A percentile compares a stretch with the other conserved stretches of the same genome.
Conservation (phyloP, 495 filamentous ascomycete species). For the Aspergillus mulundensis region DNA sequence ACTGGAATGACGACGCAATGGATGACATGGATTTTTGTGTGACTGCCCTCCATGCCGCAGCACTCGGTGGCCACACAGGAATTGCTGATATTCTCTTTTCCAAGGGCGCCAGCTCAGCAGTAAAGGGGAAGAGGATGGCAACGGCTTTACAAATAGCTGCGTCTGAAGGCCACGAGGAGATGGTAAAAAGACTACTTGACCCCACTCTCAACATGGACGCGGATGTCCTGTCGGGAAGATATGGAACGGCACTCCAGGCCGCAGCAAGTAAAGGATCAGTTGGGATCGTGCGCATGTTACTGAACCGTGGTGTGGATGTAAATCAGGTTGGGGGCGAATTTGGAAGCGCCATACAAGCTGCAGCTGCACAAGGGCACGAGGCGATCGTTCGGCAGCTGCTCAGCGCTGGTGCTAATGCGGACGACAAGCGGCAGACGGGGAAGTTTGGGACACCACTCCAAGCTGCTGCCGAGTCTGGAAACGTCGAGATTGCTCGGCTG, state of each 20-base stretch:
- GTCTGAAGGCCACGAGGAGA: too few relatives aligned
- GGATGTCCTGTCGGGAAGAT: not conserved
- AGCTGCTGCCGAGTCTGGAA: not conserved
- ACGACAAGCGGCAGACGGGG: too few relatives aligned
- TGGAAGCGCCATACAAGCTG: slow-evolving; percentile 23
- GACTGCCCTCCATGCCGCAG: too few relatives aligned
- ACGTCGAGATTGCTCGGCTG: slow-evolving; percentile 13
- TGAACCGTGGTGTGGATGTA: not conserved
- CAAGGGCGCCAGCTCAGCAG: too few relatives aligned
- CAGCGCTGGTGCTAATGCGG: not conserved
- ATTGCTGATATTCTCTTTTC: too few relatives aligned
- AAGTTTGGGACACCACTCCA: not conserved
- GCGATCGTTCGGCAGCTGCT: not conserved
- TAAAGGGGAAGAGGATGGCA: too few relatives aligned
- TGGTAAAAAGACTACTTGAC: too few relatives aligned
- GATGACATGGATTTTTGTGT: too few relatives aligned
- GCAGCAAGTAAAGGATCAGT: not conserved
- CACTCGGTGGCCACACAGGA: too few relatives aligned
- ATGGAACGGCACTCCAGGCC: not conserved
- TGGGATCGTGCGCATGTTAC: not conserved
- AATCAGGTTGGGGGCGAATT: slow-evolving; percentile 1
- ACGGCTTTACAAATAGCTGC: too few relatives aligned
- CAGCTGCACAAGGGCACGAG: slow-evolving; percentile 6
- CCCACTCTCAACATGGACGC: too few relatives aligned
- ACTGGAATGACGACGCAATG: too few relatives aligned